Evolutionary conservation across 495 filamentous ascomycete species (phyloP), one percentile per base, ranked within the genome.

Genomic region (Pseudoneurospora amorphoporcata): DNA sequence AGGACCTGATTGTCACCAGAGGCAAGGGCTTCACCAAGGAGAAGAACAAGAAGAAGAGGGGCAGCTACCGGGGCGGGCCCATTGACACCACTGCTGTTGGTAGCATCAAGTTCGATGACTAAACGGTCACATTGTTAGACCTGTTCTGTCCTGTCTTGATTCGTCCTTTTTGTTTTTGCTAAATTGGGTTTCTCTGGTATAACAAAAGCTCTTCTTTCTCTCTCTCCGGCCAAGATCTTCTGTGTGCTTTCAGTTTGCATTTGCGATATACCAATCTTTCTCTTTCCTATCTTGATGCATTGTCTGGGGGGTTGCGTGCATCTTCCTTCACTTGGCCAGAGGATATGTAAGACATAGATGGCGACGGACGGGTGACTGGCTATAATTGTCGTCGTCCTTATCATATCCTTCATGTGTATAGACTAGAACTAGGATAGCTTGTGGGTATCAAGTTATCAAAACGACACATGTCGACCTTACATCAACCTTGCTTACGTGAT

Each of bases 11-110:
- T 39, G 88, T 97, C 35, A 98, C 95, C 37, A 93, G 90, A 79
- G 96, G 96, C 71, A 98, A 97, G 84, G 92, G 93, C 16, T 99
- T 99, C 83, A 99, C 95, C 70, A 99, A 99, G 87, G 96, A 98
- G 84, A 99, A 99, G 90, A 98, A 99, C 81, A 99, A 98, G 83
- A 90, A 90, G 84, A 93, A 93, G 86, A 82, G 92, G 76, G 96
- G 96, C 68, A 92, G 89, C 69, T 97, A 97, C 84, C 88, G 90
- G 70, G 94, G 94, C 14, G 94, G 94, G 9, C 84, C 85, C 29
- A 93, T 98, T 73, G 93, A 97, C 79, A 90, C 93, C 72, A 73
- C 79, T 29, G 88, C 88, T 23, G 89, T 89, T 74, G 89, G 90
- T 78, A 90, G 91, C 68, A 92, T 95, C 82, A 96, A 95, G 85